Evolutionary conservation across 1,284 basidiomycete genomes (phyloP).

Genomic region (Cutaneotrichosporon cavernicola): DNA sequence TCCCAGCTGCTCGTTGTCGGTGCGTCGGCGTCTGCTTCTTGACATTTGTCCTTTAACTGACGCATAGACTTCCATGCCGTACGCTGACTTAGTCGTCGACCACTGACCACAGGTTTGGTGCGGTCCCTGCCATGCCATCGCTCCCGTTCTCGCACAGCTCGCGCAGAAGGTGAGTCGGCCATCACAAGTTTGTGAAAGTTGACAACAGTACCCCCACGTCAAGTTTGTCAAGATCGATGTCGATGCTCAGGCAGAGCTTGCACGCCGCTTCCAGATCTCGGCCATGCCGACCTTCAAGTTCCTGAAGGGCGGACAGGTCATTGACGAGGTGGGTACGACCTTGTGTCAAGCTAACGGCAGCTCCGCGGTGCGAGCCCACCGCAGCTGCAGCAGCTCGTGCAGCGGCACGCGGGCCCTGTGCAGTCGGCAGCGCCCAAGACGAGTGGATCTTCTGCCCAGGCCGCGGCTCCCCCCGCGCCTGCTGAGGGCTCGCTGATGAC

Average conservation of each 20-base stretch:
- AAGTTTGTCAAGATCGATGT: constrained; percentile 55
- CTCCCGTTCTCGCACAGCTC: constrained; percentile 46
- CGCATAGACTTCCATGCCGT: constrained; percentile 45
- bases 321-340: constrained; percentile 41
- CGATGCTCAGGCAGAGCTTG: constrained; percentile 51
- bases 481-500: constrained; percentile 41
- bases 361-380: constrained; percentile 49
- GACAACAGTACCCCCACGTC: constrained; percentile 33
- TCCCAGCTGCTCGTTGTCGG: constrained; percentile 19
- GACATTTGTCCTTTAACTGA: not conserved
- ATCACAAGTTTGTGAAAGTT: not conserved
- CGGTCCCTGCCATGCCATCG: constrained; percentile 51
- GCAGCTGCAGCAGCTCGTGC: constrained; percentile 34
- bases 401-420: constrained; percentile 20
- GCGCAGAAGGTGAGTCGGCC: constrained; percentile 32
- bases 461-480: constrained; percentile 19
- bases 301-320: constrained; percentile 52
- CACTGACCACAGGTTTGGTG: constrained; percentile 31
- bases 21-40: not conserved
- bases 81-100: constrained; percentile 2
- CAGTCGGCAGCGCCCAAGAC: constrained; percentile 12
- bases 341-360: constrained; percentile 23
- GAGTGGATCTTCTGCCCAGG: constrained; percentile 6
- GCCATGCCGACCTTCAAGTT: constrained; percentile 58
- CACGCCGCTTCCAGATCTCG: constrained; percentile 49